Conservation (phyloP, 345 rosid genomes). For the Eucalyptus coolabah region DNA sequence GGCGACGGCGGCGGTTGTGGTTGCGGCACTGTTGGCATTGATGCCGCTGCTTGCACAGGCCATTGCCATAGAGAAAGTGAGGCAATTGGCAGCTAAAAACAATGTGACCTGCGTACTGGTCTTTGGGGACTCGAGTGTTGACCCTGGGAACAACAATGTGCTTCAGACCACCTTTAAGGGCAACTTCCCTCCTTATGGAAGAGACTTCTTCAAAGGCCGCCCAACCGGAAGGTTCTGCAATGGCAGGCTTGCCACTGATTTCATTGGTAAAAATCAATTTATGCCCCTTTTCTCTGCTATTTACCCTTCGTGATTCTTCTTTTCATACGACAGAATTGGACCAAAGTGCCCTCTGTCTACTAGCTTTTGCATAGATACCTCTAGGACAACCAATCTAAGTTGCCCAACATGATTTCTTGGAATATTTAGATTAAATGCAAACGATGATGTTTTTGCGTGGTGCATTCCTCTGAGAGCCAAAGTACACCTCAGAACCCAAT, state of each 20-base stretch:
- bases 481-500: background rate
- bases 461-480: background rate
- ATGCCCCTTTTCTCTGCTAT: background rate
- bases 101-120: constrained; percentile 55
- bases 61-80: constrained; percentile 8
- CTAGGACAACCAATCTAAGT: background rate
- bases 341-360: background rate
- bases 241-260: constrained; percentile 72
- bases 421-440: background rate
- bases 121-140: constrained; percentile 88
- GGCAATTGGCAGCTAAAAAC: constrained; percentile 26
- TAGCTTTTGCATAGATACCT: background rate
- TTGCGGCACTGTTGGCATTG: background rate
- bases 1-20: background rate
- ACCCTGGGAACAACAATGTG: constrained; percentile 65
- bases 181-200: constrained; percentile 65
- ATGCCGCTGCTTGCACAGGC: constrained; percentile 3
- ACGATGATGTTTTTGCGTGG: background rate
- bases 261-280: constrained; percentile 22
- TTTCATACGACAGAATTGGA: background rate
- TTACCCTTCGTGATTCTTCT: background rate
- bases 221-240: constrained; percentile 60
- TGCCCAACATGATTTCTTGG: background rate
- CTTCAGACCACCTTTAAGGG: constrained; percentile 35
- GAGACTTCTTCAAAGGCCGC: constrained; percentile 37